Evolutionary conservation across 2,329 filamentous ascomycete species (phyloP).

Genomic region (Botrytis sinoallii): DNA sequence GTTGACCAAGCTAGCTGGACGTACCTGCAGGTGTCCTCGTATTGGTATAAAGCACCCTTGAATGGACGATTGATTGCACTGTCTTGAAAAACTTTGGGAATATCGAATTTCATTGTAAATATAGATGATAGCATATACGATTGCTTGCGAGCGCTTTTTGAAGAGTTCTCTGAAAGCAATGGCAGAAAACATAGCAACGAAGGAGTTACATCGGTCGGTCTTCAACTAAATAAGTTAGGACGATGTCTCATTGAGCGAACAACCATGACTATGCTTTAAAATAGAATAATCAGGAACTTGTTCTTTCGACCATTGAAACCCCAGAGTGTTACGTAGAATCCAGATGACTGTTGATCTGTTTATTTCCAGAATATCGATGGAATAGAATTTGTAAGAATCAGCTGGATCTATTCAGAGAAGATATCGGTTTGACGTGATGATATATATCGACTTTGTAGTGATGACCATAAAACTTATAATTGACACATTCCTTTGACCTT

Average conservation of each 20-base stretch:
- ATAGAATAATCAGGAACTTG: background rate
- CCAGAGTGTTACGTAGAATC: background rate
- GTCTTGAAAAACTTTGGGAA: background rate
- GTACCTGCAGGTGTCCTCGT: slow-evolving; percentile 5
- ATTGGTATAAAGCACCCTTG: background rate
- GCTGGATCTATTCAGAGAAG: too few species aligned
- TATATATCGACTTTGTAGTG: background rate
- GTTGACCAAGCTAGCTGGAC: background rate
- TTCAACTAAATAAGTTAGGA: background rate
- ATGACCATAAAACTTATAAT: background rate
- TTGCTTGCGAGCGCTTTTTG: background rate
- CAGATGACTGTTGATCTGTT: background rate
- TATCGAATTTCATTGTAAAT: background rate
- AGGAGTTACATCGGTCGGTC: background rate
- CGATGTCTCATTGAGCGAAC: background rate
- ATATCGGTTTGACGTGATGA: slow-evolving; percentile 1
- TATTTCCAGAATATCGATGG: background rate
- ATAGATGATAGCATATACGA: background rate
- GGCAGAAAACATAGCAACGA: background rate
- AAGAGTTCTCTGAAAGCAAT: background rate
- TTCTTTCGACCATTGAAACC: background rate
- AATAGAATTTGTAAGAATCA: background rate
- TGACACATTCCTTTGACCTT: slow-evolving; percentile 16
- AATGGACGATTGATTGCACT: background rate
- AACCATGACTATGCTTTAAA: background rate